These are phyloP conservation scores for Jacaranda mimosifolia DNA, from an alignment of 257 asterid genomes.

Conservation along the genomic window DNA sequence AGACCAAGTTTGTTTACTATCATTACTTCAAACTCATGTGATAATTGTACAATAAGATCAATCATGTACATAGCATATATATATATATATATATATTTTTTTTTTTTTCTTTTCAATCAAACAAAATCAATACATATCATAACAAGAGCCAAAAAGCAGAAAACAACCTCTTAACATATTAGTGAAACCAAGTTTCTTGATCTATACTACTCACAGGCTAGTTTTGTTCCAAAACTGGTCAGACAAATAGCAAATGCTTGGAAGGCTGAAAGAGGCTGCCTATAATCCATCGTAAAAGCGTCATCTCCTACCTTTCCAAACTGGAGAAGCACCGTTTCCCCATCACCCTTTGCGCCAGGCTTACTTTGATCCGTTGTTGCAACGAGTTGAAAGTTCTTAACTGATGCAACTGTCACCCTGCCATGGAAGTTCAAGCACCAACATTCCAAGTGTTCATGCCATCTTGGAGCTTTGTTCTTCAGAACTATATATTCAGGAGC, in stretches of 20 bases:
- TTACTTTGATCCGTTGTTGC: slow-evolving; percentile 75
- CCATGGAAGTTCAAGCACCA: slow-evolving; percentile 99
- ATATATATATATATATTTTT: too few relatives aligned
- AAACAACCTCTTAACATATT: not conserved
- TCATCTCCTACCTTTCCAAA: slow-evolving; percentile 92
- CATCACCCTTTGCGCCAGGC: slow-evolving; percentile 82
- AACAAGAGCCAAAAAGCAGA: not conserved
- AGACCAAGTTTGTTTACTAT: not conserved
- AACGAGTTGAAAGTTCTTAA: slow-evolving; percentile 90
- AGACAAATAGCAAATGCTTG: slow-evolving; percentile 95
- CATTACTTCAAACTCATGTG: slow-evolving; percentile 24
- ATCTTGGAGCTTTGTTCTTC: slow-evolving; percentile 89
- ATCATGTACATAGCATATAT: slow-evolving; percentile 21
- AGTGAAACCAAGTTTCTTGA: not conserved
- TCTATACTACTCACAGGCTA: slow-evolving; percentile 72
- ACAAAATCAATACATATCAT: not conserved
- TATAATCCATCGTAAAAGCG: slow-evolving; percentile 82
- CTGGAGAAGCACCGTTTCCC: slow-evolving; percentile 87
- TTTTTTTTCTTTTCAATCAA: slow-evolving; percentile 17
- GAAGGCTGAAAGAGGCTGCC: slow-evolving; percentile 90
- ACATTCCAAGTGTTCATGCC: slow-evolving; percentile 96
- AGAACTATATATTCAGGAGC: slow-evolving; percentile 50
- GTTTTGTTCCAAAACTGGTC: slow-evolving; percentile 91
- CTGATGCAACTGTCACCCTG: slow-evolving; percentile 98
- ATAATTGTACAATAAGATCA: slow-evolving; percentile 17